A percentile compares a stretch with the other conserved stretches of the same genome.
Evolutionary conservation across 140 eudicot genomes (phyloP).

Genomic region (Stevia rebaudiana): DNA sequence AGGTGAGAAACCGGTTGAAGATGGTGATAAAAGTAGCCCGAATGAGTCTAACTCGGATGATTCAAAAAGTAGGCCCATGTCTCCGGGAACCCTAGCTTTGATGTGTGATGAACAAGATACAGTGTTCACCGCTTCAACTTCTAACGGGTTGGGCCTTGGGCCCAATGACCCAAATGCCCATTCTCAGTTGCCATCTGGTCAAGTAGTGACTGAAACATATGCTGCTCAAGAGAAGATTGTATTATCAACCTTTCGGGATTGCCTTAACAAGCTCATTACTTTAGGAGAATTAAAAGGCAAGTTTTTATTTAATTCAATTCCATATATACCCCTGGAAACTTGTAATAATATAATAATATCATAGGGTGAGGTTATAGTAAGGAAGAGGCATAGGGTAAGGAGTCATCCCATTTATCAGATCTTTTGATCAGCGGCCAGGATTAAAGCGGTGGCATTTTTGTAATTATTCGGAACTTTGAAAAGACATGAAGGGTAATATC

Average conservation of each 20-base stretch:
- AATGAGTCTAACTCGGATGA: slow-evolving; percentile 20
- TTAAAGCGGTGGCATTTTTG: no score
- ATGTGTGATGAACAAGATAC: slow-evolving; percentile 94
- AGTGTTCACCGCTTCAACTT: slow-evolving; percentile 43
- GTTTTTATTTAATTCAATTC: slow-evolving; percentile 11
- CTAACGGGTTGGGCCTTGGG: slow-evolving; percentile 26
- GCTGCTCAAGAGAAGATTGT: slow-evolving; percentile 73
- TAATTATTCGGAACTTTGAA: no score
- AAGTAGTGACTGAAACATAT: slow-evolving; percentile 46
- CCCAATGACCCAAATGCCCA: slow-evolving; percentile 14
- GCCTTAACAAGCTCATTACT: slow-evolving; percentile 76
- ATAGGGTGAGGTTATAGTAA: no score
- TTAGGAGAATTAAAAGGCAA: slow-evolving; percentile 91
- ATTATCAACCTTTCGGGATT: slow-evolving; percentile 78
- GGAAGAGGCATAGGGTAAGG: no score
- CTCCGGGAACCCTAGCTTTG: slow-evolving; percentile 93
- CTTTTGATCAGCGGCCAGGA: no score
- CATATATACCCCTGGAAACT: neutral
- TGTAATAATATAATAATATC: neutral
- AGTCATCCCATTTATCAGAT: no score
- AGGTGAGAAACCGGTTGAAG: slow-evolving; percentile 30
- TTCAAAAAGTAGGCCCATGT: slow-evolving; percentile 67
- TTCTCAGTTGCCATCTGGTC: slow-evolving; percentile 40
- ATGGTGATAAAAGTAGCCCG: slow-evolving; percentile 21
- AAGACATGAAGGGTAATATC: no score